Base-by-base conservation (phyloP, 768 basidiomycete species). In the Hygrophorus russula region DNA sequence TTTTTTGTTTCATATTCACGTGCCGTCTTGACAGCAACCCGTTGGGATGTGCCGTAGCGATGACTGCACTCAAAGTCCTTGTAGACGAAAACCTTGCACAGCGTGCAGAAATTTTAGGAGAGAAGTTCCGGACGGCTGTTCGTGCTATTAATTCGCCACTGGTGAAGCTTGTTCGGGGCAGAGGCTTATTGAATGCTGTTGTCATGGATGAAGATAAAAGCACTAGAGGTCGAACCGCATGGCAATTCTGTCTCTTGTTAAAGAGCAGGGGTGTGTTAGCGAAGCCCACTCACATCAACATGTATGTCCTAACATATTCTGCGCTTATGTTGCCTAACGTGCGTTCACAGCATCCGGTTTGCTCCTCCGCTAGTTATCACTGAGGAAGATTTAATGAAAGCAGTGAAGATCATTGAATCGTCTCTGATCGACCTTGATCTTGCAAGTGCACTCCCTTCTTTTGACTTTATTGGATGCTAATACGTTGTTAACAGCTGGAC, bases 231-330 rank as follows among this genome's bases (percentile, higher is more conserved):
- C 68, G 90, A 40, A 82, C 86, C 1, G 96, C 93, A 4, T 99
- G 94, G 96, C 89, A 98, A 59, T 70, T 98, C 42, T 98, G 96
- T 63, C 57, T 98, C 57, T 61, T 97, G 55, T 63, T 98, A 60
- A 94, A 93, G 80, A 82, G 80, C 52, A 75, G 87, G 36, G 91
- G 92, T 3, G 75, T 97, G 44, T 66, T 99, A 49, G 94, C 93
- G 20, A 98, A 99, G 70, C 93, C 96, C 10, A 97, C 94, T 0
- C 92, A 96, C 56, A 76, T 81, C 19, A 94, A 94, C 62, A 90
- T 88, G 90, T 93, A 53, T 53, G 89, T 70, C 13, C 2, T 32
- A 13, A 44, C 19, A 17, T 13, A 33, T 11, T 19, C 24, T 33
- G 3, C 15, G n/a, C n/a, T n/a, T 44, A 43, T 3, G 35, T 17